Percentiles rank a stretch among this genome's conserved stretches.
phyloP scores from a whole-genome alignment of 257 asterid species.

The Scutellaria minor region DNA sequence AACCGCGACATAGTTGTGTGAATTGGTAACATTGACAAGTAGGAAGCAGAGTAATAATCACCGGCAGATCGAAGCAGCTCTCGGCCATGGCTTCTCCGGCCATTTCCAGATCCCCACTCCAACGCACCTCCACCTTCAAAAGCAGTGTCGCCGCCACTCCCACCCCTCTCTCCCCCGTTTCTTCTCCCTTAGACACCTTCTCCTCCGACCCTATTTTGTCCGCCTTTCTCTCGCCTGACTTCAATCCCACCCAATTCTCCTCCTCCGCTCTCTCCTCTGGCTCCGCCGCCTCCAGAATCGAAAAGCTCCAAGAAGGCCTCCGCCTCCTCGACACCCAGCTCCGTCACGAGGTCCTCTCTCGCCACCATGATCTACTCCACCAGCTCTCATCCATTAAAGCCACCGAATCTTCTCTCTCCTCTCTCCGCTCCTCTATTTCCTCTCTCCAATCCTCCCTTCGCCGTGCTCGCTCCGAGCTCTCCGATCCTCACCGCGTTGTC shows the following conservation, averaged over 20 bases:
- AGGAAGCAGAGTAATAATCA: not conserved
- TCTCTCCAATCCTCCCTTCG: slow-evolving; percentile 79
- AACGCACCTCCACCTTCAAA: slow-evolving; percentile 77
- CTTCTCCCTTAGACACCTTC: slow-evolving; percentile 61
- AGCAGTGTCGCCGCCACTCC: slow-evolving; percentile 38
- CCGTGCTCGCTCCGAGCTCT: slow-evolving; percentile 74
- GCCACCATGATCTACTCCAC: slow-evolving; percentile 77
- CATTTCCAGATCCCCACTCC: slow-evolving; percentile 75
- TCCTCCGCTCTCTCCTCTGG: slow-evolving; percentile 97
- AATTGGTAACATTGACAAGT: no score
- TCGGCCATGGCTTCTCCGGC: slow-evolving; percentile 64
- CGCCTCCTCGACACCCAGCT: slow-evolving; percentile 80
- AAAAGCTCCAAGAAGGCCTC: slow-evolving; percentile 87
- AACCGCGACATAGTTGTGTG: no score
- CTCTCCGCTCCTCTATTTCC: slow-evolving; percentile 77
- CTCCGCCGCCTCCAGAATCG: slow-evolving; percentile 93
- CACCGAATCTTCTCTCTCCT: slow-evolving; percentile 73
- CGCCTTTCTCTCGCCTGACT: slow-evolving; percentile 81
- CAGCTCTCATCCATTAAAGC: slow-evolving; percentile 84
- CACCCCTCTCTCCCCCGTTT: slow-evolving; percentile 35
- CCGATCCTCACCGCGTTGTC: slow-evolving; percentile 78
- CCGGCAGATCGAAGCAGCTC: slow-evolving; percentile 16
- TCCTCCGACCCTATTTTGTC: slow-evolving; percentile 85
- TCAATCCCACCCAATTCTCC: slow-evolving; percentile 88
- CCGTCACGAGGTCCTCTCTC: slow-evolving; percentile 87